Evolutionary conservation across 164 flowering plant genomes (phyloP).

Genomic region (Dillenia turbinata): DNA sequence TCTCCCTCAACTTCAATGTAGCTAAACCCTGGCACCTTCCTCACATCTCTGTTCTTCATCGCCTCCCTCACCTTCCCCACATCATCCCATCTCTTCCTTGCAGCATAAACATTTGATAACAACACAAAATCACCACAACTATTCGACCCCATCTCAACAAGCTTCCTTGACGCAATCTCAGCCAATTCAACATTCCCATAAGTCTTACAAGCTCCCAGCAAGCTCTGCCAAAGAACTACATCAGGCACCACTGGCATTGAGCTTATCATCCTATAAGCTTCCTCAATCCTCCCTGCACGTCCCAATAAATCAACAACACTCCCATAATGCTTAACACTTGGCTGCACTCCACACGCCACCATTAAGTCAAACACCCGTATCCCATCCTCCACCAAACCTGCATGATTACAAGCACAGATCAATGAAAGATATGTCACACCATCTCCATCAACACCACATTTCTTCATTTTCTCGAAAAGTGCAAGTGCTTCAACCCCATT

Average conservation of each 20-base stretch:
- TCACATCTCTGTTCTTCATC: slow-evolving; percentile 65
- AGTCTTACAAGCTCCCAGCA: slow-evolving; percentile 75
- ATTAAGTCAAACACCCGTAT: slow-evolving; percentile 50
- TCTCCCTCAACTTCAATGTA: slow-evolving; percentile 60
- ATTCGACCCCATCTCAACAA: slow-evolving; percentile 70
- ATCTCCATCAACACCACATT: slow-evolving; percentile 38
- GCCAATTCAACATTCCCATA: slow-evolving; percentile 74
- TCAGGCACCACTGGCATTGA: slow-evolving; percentile 67
- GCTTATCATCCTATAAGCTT: slow-evolving; percentile 51
- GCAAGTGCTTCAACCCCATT: slow-evolving; percentile 46
- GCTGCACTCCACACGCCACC: slow-evolving; percentile 35
- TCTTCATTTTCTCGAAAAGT: slow-evolving; percentile 50
- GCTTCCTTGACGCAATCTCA: slow-evolving; percentile 54
- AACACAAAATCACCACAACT: slow-evolving; percentile 74
- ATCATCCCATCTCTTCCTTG: slow-evolving; percentile 67
- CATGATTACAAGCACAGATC: slow-evolving; percentile 81
- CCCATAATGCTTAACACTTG: slow-evolving; percentile 77
- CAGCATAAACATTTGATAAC: slow-evolving; percentile 79
- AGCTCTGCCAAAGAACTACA: slow-evolving; percentile 76
- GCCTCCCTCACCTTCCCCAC: slow-evolving; percentile 74
- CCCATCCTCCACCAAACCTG: slow-evolving; percentile 76
- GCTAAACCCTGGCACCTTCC: slow-evolving; percentile 85
- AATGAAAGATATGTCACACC: slow-evolving; percentile 59
- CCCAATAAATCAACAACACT: slow-evolving; percentile 78
- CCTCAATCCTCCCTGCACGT: slow-evolving; percentile 61